phyloP scores from a whole-genome alignment of 1,284 basidiomycete species.

The Ganoderma lingzhi region DNA sequence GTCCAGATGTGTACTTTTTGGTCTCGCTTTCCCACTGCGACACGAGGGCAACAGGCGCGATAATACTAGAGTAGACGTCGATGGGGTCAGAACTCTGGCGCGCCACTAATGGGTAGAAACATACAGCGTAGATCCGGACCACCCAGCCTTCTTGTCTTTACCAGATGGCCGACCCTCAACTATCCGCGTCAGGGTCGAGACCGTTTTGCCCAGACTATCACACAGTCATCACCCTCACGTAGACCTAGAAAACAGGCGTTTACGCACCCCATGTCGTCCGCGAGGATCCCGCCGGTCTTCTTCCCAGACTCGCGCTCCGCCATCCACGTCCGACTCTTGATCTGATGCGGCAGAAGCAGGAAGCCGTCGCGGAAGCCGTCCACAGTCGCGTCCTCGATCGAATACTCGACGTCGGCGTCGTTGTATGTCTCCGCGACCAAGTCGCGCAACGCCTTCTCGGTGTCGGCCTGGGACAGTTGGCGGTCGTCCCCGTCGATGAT shows the following conservation, averaged over 20 bases:
- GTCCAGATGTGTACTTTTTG: conserved; percentile 74
- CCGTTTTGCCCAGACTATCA: conserved; percentile 85
- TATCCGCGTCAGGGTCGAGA: conserved; percentile 89
- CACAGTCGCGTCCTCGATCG: conserved; percentile 71
- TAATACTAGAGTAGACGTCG: conserved; percentile 57
- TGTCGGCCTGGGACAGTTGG: conserved; percentile 52
- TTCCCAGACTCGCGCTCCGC: conserved; percentile 81
- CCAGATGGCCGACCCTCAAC: conserved; percentile 77
- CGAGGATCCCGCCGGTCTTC: conserved; percentile 87
- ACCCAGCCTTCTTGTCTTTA: conserved; percentile 78
- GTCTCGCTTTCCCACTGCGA: conserved; percentile 94
- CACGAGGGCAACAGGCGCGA: conserved; percentile 87
- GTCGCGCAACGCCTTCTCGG: conserved; percentile 72
- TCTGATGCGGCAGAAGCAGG: conserved; percentile 85
- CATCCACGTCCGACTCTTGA: conserved; percentile 91
- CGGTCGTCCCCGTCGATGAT: conserved; percentile 47
- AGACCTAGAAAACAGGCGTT: background rate
- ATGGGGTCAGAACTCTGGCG: conserved; percentile 11
- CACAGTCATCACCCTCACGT: background rate
- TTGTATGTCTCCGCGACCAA: conserved; percentile 58
- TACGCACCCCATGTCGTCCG: conserved; percentile 90
- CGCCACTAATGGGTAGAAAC: conserved; percentile 39
- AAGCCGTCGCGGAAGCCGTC: conserved; percentile 78
- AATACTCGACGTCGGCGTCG: conserved; percentile 52
- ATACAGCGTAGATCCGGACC: conserved; percentile 76